Conservation (phyloP, 352 stramenopile genomes). For the Halophytophthora batemanensis region DNA sequence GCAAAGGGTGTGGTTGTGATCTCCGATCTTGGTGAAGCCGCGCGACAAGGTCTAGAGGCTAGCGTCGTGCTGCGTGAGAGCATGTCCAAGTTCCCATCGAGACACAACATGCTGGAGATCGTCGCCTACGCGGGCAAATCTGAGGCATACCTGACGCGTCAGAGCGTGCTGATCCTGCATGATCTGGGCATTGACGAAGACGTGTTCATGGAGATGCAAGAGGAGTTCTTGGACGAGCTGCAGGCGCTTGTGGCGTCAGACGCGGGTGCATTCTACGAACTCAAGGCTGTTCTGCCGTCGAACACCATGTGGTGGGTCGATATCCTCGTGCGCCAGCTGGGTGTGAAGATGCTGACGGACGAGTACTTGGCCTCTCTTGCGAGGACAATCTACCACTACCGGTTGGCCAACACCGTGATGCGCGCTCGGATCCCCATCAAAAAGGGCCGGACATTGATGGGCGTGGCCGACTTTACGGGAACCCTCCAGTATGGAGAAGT, state of each 20-base stretch:
- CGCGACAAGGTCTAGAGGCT: conserved; percentile 10
- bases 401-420: conserved; percentile 64
- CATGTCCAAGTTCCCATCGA: conserved; percentile 70
- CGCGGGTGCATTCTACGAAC: conserved; percentile 36
- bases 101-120: conserved; percentile 66
- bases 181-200: conserved; percentile 56
- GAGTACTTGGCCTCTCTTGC: conserved; percentile 54
- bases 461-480: conserved; percentile 75
- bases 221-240: conserved; percentile 61
- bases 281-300: conserved; percentile 43
- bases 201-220: conserved; percentile 67
- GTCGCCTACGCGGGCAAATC: conserved; percentile 52
- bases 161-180: conserved; percentile 74
- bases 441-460: conserved; percentile 69
- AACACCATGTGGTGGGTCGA: conserved; percentile 35
- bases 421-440: conserved; percentile 70
- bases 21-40: conserved; percentile 29
- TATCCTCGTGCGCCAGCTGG: conserved; percentile 32
- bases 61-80: conserved; percentile 52
- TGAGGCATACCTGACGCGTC: conserved; percentile 63
- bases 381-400: conserved; percentile 63
- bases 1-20: conserved; percentile 77
- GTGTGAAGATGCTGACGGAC: conserved; percentile 39
- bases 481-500: conserved; percentile 69
- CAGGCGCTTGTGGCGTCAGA: conserved; percentile 52